Base-by-base conservation (phyloP, 1,284 basidiomycete genomes). In the Puccinia sorghi region DNA sequence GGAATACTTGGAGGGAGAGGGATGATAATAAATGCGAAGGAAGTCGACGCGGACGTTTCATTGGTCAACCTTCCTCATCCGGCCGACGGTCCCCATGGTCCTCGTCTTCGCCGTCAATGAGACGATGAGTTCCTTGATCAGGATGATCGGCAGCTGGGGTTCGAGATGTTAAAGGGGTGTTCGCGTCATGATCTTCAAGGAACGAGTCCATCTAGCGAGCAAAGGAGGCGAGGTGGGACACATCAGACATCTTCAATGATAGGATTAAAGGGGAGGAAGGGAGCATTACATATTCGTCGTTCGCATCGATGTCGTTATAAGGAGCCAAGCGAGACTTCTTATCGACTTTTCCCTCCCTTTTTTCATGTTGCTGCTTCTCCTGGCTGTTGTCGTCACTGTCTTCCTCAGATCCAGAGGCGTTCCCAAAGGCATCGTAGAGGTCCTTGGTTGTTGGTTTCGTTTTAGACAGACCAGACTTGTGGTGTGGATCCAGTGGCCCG, bases 371-470 rank as follows among this genome's bases (percentile, higher is more conserved):
- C 83, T 92, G 88, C 39, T 87, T 90, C 3, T 84, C 83, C 27
- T 86, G 87, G 81, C 92, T 91, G 89, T 90, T 43, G 90, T 88
- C 84, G 73, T 79, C 54, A 25, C 27, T 66, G 12, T 46, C 54
- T 27, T 70, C 48, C 46, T 93, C 92, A 25, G 59, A 61, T 17
- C 59, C 59, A 39, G 59, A 61, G 32, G 37, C 59, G 37, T 61
- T 61, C 15, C 93, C 93, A 85, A 95, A 95, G 17, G 93, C 93
- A 85, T 95, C 93, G 82, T 95, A 95, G 77, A 95, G 84, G 84
- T 95, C 93, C 86, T 91, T 92, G 56, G 91, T 90, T 22, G 78
- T 79, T 66, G 88, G 17, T 22, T 56, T 57, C 12, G 15, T 12
- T n/a, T 39, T 52, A 39, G 32, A 27, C 22, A 22, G 9, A 4